Evolutionary conservation across 768 basidiomycete species (phyloP).

Genomic region (Phylloporus arenicola): DNA sequence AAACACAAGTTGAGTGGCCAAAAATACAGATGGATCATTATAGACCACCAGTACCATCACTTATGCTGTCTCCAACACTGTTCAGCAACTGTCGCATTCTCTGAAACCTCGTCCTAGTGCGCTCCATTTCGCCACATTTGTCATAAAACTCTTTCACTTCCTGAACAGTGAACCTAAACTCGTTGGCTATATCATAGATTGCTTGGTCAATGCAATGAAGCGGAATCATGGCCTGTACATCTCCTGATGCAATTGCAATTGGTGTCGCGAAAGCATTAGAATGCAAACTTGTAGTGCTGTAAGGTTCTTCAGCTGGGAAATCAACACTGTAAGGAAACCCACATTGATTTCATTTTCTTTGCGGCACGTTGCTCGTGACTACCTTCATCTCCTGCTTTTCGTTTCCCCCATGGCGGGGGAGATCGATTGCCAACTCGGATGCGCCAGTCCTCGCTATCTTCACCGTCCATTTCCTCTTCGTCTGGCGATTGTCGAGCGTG

Average conservation of each 20-base stretch:
- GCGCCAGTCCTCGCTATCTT: slow-evolving; percentile 59
- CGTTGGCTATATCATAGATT: slow-evolving; percentile 60
- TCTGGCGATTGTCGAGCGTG: slow-evolving; percentile 41
- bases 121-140: slow-evolving; percentile 63
- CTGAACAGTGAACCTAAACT: slow-evolving; percentile 65
- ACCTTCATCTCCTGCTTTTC: slow-evolving; percentile 41
- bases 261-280: slow-evolving; percentile 4
- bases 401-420: slow-evolving; percentile 67
- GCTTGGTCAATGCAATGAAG: slow-evolving; percentile 65
- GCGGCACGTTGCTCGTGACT: slow-evolving; percentile 21
- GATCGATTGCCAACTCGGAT: slow-evolving; percentile 57
- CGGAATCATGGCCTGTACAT: slow-evolving; percentile 6
- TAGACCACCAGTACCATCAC: slow-evolving; percentile 1
- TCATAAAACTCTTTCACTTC: slow-evolving; percentile 80
- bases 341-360: slow-evolving; percentile 46
- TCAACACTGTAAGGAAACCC: slow-evolving; percentile 13
- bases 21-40: slow-evolving; percentile 1
- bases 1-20: background rate
- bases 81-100: slow-evolving; percentile 52
- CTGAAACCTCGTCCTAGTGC: slow-evolving; percentile 60
- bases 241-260: background rate
- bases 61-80: slow-evolving; percentile 22
- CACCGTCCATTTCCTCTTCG: slow-evolving; percentile 62
- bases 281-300: slow-evolving; percentile 3
- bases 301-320: slow-evolving; percentile 1